phyloP scores from a whole-genome alignment of 306 rosid genomes.

The Abrus pulchellus region DNA sequence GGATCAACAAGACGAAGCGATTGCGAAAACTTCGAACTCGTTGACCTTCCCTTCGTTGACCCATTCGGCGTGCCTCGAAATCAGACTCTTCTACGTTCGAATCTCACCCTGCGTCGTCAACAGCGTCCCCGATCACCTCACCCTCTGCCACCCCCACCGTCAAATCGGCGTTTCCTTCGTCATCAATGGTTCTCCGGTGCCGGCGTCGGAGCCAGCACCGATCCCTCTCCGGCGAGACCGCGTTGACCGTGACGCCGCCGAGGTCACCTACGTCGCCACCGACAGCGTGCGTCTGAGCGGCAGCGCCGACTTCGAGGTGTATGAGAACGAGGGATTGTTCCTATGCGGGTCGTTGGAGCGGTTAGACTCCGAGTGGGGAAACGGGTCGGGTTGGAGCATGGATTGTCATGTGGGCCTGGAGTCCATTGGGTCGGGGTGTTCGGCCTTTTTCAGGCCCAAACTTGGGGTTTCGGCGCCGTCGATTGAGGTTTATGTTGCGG shows the following conservation, averaged over 20 bases:
- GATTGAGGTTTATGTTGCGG: constrained; percentile 86
- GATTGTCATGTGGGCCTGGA: constrained; percentile 79
- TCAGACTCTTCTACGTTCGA: constrained; percentile 76
- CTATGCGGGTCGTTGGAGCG: constrained; percentile 85
- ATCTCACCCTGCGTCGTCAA: constrained; percentile 69
- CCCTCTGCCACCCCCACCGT: constrained; percentile 65
- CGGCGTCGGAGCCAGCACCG: constrained; percentile 55
- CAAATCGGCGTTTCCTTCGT: constrained; percentile 73
- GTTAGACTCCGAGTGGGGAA: constrained; percentile 67
- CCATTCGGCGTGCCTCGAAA: constrained; percentile 70
- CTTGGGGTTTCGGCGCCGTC: constrained; percentile 78
- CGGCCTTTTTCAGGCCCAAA: constrained; percentile 79
- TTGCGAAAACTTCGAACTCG: constrained; percentile 52
- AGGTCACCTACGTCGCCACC: constrained; percentile 93
- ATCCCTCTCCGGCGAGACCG: constrained; percentile 76
- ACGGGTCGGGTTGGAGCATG: constrained; percentile 74
- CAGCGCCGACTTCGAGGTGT: constrained; percentile 79
- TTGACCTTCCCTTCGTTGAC: constrained; percentile 49
- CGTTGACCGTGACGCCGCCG: constrained; percentile 71
- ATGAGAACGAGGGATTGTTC: constrained; percentile 75
- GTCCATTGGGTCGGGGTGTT: constrained; percentile 65
- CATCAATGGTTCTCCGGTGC: constrained; percentile 65
- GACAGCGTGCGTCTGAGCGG: constrained; percentile 75
- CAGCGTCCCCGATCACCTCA: constrained; percentile 69
- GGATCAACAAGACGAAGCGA: constrained; percentile 62